A percentile compares a stretch with the other conserved stretches of the same genome.
These are phyloP conservation scores for Digitaria exilis DNA, from an alignment of 202 grass and related monocot genomes.

Conservation along the genomic window DNA sequence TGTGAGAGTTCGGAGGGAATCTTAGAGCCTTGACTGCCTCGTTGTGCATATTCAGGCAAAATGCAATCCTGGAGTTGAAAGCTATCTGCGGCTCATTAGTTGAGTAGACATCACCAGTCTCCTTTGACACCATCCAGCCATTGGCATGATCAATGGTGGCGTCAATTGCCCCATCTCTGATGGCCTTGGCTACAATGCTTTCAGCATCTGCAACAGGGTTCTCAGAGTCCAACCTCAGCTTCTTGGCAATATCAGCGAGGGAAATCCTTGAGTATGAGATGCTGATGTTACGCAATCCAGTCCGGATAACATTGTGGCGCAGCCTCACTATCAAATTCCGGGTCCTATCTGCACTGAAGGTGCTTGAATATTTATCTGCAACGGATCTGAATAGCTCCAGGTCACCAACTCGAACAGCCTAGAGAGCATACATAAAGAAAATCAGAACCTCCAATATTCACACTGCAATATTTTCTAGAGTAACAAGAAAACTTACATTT, in stretches of 20 bases:
- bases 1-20: slow-evolving; percentile 81
- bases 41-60: slow-evolving; percentile 93
- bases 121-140: slow-evolving; percentile 82
- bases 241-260: slow-evolving; percentile 78
- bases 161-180: slow-evolving; percentile 80
- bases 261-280: slow-evolving; percentile 85
- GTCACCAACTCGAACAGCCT: slow-evolving; percentile 89
- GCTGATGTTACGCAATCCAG: slow-evolving; percentile 80
- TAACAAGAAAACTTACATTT: slow-evolving; percentile 53
- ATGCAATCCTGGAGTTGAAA: slow-evolving; percentile 80
- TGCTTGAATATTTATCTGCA: slow-evolving; percentile 69
- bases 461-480: background rate
- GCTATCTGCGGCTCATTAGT: slow-evolving; percentile 85
- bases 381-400: slow-evolving; percentile 75
- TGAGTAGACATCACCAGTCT: slow-evolving; percentile 83
- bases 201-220: slow-evolving; percentile 78
- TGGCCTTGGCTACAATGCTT: slow-evolving; percentile 82
- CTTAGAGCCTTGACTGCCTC: slow-evolving; percentile 77
- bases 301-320: slow-evolving; percentile 87
- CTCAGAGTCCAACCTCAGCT: slow-evolving; percentile 67
- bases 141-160: slow-evolving; percentile 81
- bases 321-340: slow-evolving; percentile 80
- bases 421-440: slow-evolving; percentile 38
- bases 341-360: slow-evolving; percentile 74
- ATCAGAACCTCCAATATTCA: background rate